These are phyloP conservation scores for Ochetophila trinervis DNA, from an alignment of 306 rosid species.

Conservation along the genomic window DNA sequence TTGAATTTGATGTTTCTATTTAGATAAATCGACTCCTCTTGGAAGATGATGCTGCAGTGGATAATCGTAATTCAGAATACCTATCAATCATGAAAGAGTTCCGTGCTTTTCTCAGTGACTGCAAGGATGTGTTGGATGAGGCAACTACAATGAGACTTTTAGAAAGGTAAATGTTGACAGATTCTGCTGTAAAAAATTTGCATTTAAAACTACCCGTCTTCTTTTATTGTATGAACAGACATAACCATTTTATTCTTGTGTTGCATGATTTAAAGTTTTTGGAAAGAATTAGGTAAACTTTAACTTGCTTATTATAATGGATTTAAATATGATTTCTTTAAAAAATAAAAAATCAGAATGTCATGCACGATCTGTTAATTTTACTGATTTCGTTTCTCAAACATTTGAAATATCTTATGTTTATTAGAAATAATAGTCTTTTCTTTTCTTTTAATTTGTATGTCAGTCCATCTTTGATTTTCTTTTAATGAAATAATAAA, in stretches of 20 bases:
- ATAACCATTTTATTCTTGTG: background rate
- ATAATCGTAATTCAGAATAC: constrained; percentile 65
- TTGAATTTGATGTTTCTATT: constrained; percentile 28
- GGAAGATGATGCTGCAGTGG: constrained; percentile 84
- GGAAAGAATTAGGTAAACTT: background rate
- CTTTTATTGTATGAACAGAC: background rate
- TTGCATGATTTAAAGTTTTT: background rate
- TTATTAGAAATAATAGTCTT: background rate
- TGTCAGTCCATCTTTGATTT: constrained; percentile 16
- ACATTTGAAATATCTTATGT: constrained; percentile 1
- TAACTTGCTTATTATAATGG: background rate
- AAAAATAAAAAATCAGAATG: too few relatives aligned
- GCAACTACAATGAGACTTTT: constrained; percentile 89
- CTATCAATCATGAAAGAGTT: constrained; percentile 77
- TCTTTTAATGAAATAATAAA: constrained; percentile 20
- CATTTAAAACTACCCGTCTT: background rate
- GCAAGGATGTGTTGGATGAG: constrained; percentile 92
- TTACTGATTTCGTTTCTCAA: background rate
- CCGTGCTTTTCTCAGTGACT: constrained; percentile 91
- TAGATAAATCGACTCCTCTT: constrained; percentile 88
- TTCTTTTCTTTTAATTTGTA: background rate
- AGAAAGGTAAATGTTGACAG: constrained; percentile 58
- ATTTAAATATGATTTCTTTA: too few relatives aligned
- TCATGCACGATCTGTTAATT: background rate
- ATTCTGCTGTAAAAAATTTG: constrained; percentile 21